Evolutionary conservation across 73 alveolate species (phyloP).

Genomic region (Stentor coeruleus): DNA sequence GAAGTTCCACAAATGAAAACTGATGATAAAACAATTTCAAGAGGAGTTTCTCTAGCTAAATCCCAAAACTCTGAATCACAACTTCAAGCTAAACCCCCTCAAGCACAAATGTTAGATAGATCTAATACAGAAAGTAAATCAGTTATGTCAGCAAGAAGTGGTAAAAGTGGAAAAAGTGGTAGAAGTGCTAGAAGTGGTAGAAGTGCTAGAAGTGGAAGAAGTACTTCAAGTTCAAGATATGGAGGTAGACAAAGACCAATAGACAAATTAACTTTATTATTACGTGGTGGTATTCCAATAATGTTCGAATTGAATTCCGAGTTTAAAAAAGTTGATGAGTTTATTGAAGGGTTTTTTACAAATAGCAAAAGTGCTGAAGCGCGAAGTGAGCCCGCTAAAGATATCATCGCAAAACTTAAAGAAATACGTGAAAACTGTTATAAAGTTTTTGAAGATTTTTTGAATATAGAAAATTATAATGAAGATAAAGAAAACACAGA

Average conservation of each 20-base stretch:
- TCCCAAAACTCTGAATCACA: too few species aligned
- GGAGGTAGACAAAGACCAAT: neutral
- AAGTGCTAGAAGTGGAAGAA: constrained; percentile 5
- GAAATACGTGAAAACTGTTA: neutral
- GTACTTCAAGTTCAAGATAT: neutral
- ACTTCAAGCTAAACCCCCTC: too few species aligned
- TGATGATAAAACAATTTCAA: neutral
- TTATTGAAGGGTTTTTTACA: neutral
- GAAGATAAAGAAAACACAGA: neutral
- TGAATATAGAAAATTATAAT: neutral
- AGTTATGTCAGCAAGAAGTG: neutral
- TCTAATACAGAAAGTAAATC: neutral
- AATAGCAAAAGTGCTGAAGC: neutral
- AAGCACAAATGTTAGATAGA: too few species aligned
- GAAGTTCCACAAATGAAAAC: neutral
- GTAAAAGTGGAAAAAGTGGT: neutral
- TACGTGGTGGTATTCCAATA: neutral
- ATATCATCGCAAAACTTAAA: neutral
- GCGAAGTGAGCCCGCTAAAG: neutral
- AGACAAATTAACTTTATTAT: neutral
- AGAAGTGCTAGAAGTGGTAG: neutral
- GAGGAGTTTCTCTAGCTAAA: neutral
- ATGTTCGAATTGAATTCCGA: neutral
- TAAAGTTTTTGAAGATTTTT: neutral
- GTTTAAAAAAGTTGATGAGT: neutral